Base-by-base conservation (phyloP, 441 rosid genomes). In the Eruca vesicaria region DNA sequence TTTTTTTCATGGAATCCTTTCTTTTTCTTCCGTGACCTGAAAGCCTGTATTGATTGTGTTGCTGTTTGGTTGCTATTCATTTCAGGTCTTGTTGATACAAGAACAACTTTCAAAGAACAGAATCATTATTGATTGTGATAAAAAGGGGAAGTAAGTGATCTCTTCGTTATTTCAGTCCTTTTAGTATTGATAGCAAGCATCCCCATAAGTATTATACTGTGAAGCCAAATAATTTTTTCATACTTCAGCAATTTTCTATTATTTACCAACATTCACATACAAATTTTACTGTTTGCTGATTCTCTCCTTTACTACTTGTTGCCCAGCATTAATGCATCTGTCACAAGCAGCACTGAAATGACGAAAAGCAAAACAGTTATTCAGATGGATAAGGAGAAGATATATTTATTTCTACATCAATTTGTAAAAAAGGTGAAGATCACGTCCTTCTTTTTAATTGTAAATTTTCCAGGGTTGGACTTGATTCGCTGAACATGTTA, bases 101-200 rank as follows among this genome's bases (percentile, higher is more conserved):
- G 97, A 95, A 80, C 99, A 95, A 73, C 96, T 95, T 79, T 95
- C 98, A 8, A 93, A 93, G 85, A 95, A 95, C 65, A 88, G 98
- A 78, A 91, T 95, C 75, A 93, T 93, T 71, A 89, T 95, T 77
- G 99, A 90, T 72, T 88, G 86, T n/a, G 96, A 92, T 86, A 95
- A 87, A 86, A 95, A 95, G 67, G 96, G 98, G 71, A 93, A 95
- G 99, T 95, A 78, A 88, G 99, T 92, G 69, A 52, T 69, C 77
- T 57, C 73, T 66, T 52, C 64, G 48, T 73, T 73, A 52, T 67
- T 62, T 71, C 9, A 15, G 55, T 33, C 32, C 14, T 26, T 72
- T 60, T 65, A 43, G 65, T 28, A 20, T 48, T 55, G 11, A 23
- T 23, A 9, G 26, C 26, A 23, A 23, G 26, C 26, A 23, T 23